A percentile compares a stretch with the other conserved stretches of the same genome.
Evolutionary conservation across 768 basidiomycete species (phyloP).

Genomic region (Boletus speciosus): DNA sequence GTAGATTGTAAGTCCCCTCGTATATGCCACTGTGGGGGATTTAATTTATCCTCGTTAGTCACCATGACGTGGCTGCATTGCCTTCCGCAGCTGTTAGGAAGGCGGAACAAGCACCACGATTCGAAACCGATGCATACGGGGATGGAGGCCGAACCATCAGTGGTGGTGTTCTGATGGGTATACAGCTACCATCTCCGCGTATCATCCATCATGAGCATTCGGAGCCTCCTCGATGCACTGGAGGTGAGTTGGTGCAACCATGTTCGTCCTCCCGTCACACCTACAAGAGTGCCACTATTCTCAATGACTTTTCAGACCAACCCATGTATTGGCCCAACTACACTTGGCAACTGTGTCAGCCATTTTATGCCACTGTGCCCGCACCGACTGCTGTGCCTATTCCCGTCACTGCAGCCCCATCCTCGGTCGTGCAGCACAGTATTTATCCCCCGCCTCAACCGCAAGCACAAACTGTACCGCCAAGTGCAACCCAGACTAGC

Average conservation of each 20-base stretch:
- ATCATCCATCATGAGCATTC: background rate
- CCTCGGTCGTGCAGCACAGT: constrained; percentile 1
- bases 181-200: constrained; percentile 12
- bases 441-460: background rate
- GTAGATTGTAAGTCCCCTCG: constrained; percentile 37
- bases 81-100: constrained; percentile 19
- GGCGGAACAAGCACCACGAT: constrained; percentile 5
- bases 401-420: background rate
- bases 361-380: constrained; percentile 30
- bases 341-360: constrained; percentile 17
- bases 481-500: background rate
- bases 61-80: constrained; percentile 20
- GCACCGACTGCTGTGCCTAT: constrained; percentile 7
- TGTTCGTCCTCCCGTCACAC: constrained; percentile 28
- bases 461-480: background rate
- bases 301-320: constrained; percentile 7
- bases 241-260: constrained; percentile 28
- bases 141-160: constrained; percentile 22
- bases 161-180: constrained; percentile 23
- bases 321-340: constrained; percentile 15
- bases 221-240: constrained; percentile 30
- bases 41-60: constrained; percentile 7
- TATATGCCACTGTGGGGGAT: background rate
- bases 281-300: background rate
- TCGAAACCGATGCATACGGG: constrained; percentile 1